Conservation (phyloP, 441 rosid genomes). For the Jatropha podagrica region DNA sequence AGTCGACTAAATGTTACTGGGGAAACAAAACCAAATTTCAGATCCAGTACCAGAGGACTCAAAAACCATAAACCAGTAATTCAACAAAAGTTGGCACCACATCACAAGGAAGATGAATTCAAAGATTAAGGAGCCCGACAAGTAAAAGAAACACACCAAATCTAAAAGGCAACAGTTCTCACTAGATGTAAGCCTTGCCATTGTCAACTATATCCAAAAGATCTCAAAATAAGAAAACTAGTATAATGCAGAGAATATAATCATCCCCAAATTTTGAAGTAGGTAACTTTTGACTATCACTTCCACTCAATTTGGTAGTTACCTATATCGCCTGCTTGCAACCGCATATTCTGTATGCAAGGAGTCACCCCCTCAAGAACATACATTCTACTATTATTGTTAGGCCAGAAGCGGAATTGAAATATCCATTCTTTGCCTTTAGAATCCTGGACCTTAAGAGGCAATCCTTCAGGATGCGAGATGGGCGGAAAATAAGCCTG, state of each 20-base stretch:
- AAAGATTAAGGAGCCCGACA: constrained; percentile 9
- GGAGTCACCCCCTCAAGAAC: constrained; percentile 94
- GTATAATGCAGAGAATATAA: constrained; percentile 9
- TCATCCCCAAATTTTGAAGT: not conserved
- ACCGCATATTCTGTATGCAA: constrained; percentile 90
- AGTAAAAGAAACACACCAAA: constrained; percentile 15
- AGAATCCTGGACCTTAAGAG: constrained; percentile 90
- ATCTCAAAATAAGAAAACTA: constrained; percentile 15
- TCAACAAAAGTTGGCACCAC: constrained; percentile 17
- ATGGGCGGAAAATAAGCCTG: constrained; percentile 95
- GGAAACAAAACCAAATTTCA: constrained; percentile 38
- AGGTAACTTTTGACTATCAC: constrained; percentile 12
- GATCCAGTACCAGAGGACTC: constrained; percentile 28
- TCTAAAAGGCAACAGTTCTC: not conserved
- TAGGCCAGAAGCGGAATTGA: constrained; percentile 98
- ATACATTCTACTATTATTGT: constrained; percentile 91
- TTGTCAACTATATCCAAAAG: constrained; percentile 12
- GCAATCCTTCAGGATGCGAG: constrained; percentile 86
- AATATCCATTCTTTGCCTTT: constrained; percentile 96
- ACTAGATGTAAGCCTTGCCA: constrained; percentile 12
- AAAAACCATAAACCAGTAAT: constrained; percentile 15
- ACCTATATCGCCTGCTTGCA: constrained; percentile 99
- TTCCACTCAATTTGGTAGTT: constrained; percentile 26
- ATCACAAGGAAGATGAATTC: constrained; percentile 22
- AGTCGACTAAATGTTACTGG: constrained; percentile 93